phyloP scores from a whole-genome alignment of 2,329 filamentous ascomycete genomes.

The Fusarium fracticaudum region DNA sequence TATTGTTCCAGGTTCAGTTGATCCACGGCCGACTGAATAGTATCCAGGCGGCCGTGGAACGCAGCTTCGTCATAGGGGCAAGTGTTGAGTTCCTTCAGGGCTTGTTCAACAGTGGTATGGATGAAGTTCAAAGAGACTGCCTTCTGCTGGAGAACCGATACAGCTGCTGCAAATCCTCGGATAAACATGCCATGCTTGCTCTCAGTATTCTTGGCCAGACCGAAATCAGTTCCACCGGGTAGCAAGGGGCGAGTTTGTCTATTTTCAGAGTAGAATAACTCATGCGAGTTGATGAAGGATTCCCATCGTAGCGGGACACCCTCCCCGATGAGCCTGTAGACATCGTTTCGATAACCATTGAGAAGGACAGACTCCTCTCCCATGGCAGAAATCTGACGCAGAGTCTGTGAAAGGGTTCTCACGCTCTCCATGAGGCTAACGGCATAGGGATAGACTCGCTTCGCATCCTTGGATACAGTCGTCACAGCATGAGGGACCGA shows the following conservation, averaged over 20 bases:
- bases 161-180: slow-evolving; percentile 87
- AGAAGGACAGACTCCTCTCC: slow-evolving; percentile 86
- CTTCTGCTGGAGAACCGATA: slow-evolving; percentile 89
- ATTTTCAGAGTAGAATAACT: slow-evolving; percentile 73
- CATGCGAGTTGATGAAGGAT: slow-evolving; percentile 96
- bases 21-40: slow-evolving; percentile 91
- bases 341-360: slow-evolving; percentile 91
- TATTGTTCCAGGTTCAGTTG: slow-evolving; percentile 97
- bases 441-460: slow-evolving; percentile 96
- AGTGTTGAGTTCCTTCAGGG: slow-evolving; percentile 81
- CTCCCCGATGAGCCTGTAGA: slow-evolving; percentile 83
- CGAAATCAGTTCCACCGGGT: slow-evolving; percentile 52
- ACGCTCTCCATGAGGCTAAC: slow-evolving; percentile 99
- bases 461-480: slow-evolving; percentile 98
- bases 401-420: slow-evolving; percentile 90
- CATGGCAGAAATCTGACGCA: slow-evolving; percentile 85
- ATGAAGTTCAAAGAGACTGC: slow-evolving; percentile 81
- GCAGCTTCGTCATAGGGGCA: slow-evolving; percentile 84
- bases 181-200: slow-evolving; percentile 98
- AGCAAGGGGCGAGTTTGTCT: slow-evolving; percentile 57
- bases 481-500: slow-evolving; percentile 93
- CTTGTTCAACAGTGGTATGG: slow-evolving; percentile 82
- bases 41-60: slow-evolving; percentile 83
- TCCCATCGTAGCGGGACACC: slow-evolving; percentile 95
- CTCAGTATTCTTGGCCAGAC: slow-evolving; percentile 68